phyloP scores from a whole-genome alignment of 768 basidiomycete species.

The Tylopilus felleus region DNA sequence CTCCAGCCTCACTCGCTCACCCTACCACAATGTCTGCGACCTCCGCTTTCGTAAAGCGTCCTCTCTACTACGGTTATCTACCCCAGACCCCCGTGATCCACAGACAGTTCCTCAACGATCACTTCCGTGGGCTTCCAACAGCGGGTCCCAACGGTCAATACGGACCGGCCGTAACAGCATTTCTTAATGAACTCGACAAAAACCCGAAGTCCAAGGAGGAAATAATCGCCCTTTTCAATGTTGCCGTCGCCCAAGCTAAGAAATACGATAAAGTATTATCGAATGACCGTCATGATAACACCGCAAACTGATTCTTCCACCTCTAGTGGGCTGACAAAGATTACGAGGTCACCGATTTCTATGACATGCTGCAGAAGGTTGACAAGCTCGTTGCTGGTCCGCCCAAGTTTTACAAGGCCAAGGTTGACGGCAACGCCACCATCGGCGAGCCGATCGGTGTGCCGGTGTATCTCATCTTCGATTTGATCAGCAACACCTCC shows the following conservation, averaged over 20 bases:
- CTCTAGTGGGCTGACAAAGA: not conserved
- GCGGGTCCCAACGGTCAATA: not conserved
- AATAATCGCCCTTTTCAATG: not conserved
- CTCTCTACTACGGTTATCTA: slow-evolving; percentile 3
- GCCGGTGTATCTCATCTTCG: slow-evolving; percentile 13
- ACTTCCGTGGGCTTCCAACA: too few relatives aligned
- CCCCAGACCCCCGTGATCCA: not conserved
- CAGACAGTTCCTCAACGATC: too few relatives aligned
- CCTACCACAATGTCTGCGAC: not conserved
- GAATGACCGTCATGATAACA: too few relatives aligned
- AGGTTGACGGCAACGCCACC: not conserved
- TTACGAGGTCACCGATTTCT: not conserved
- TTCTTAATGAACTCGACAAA: too few relatives aligned
- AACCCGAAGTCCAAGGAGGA: not conserved
- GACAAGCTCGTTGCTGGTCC: not conserved
- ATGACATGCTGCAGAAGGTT: not conserved
- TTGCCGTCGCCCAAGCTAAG: not conserved
- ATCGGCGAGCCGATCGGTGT: slow-evolving; percentile 20
- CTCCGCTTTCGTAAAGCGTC: not conserved
- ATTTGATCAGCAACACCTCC: slow-evolving; percentile 20
- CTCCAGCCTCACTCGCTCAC: not conserved
- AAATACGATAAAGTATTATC: not conserved
- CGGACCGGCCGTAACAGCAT: too few relatives aligned
- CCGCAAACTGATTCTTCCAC: not conserved
- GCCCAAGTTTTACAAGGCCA: slow-evolving; percentile 1